phyloP scores from a whole-genome alignment of 345 rosid species.

The Melaleuca alternifolia region DNA sequence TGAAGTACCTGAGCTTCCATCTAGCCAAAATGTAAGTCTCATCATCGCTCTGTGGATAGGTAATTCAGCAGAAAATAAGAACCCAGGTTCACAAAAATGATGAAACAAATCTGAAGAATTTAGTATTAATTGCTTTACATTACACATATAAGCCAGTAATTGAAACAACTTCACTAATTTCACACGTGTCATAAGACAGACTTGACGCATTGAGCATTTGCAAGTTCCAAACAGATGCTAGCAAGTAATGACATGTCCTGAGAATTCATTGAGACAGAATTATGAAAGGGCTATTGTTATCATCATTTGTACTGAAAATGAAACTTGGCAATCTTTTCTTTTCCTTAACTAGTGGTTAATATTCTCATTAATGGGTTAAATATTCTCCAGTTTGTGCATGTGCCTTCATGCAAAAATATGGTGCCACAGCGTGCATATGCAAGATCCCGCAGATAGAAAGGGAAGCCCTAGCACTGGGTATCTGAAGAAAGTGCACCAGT shows the following conservation, averaged over 20 bases:
- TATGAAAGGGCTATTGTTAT: neutral
- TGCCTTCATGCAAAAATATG: neutral
- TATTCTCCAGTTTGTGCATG: neutral
- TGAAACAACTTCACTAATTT: neutral
- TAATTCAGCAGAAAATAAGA: neutral
- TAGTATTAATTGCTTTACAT: neutral
- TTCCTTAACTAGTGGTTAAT: neutral
- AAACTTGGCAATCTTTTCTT: neutral
- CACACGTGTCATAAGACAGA: neutral
- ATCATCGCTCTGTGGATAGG: slow-evolving; percentile 20
- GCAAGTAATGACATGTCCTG: neutral
- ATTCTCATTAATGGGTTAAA: neutral
- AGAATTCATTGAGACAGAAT: neutral
- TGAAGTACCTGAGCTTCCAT: slow-evolving; percentile 71
- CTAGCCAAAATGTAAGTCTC: slow-evolving; percentile 37
- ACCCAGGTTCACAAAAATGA: neutral
- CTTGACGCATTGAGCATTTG: neutral
- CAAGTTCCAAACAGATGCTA: neutral
- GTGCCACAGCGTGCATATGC: neutral
- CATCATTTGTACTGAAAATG: neutral
- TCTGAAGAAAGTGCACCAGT: neutral
- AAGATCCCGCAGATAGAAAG: neutral
- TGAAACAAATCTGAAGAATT: neutral
- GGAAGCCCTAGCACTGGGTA: neutral
- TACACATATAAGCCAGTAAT: neutral